phyloP scores from a whole-genome alignment of 2,329 filamentous ascomycete genomes.

The Cytospora paraplurivora region DNA sequence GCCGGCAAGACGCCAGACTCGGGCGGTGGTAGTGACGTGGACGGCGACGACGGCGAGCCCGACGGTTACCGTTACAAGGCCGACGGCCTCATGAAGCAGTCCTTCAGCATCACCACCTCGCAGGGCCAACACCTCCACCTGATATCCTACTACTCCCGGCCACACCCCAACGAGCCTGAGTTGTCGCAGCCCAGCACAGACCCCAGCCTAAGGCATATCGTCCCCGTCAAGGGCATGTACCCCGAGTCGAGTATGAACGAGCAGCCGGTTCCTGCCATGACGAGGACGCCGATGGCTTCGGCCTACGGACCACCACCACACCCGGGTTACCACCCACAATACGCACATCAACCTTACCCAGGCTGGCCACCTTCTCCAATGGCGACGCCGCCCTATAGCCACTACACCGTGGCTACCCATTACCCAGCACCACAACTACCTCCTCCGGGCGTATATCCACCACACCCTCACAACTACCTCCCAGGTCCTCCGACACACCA shows the following conservation, averaged over 20 bases:
- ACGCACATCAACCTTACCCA: conserved; percentile 47
- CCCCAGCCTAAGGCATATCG: conserved; percentile 75
- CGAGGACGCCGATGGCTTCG: conserved; percentile 67
- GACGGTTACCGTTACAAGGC: conserved; percentile 95
- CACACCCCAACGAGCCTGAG: conserved; percentile 70
- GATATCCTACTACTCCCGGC: conserved; percentile 93
- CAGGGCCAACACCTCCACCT: conserved; percentile 88
- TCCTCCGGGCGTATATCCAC: conserved; percentile 37
- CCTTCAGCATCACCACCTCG: conserved; percentile 96
- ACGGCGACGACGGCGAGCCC: conserved; percentile 80
- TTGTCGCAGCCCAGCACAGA: conserved; percentile 83
- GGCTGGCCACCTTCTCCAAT: conserved; percentile 59
- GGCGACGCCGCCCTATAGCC: conserved; percentile 55
- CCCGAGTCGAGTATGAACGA: conserved; percentile 94
- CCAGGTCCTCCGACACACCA: conserved; percentile 35
- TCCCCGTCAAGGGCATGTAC: conserved; percentile 92
- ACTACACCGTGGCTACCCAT: conserved; percentile 42
- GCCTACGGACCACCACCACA: conserved; percentile 29
- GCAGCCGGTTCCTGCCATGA: conserved; percentile 76
- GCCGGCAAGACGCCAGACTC: conserved; percentile 82
- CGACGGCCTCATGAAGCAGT: conserved; percentile 98
- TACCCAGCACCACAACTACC: conserved; percentile 30
- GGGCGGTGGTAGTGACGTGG: conserved; percentile 78
- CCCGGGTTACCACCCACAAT: conserved; percentile 43
- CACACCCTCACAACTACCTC: conserved; percentile 33